Evolutionary conservation across 805 yeast genomes (phyloP).

Genomic region (Cyberlindnera lachancei): DNA sequence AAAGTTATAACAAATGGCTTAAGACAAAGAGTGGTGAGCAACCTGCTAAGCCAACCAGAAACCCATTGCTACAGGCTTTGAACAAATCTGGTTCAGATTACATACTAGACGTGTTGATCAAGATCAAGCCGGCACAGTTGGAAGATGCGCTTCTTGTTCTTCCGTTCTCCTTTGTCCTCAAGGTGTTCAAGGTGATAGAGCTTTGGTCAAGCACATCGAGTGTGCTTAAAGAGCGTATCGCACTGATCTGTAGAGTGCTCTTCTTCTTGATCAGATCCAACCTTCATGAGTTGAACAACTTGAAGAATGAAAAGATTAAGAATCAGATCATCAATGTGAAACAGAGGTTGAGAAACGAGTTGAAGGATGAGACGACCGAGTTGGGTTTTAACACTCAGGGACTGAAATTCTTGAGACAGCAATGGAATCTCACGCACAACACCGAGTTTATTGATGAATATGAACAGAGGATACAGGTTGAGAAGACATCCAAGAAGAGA

Average conservation of each 20-base stretch:
- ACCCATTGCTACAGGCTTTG: conserved; percentile 70
- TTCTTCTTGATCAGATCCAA: conserved; percentile 69
- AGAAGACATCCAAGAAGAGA: conserved; percentile 60
- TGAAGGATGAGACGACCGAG: conserved; percentile 44
- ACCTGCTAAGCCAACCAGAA: conserved; percentile 54
- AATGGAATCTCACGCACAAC: conserved; percentile 74
- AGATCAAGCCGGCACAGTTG: conserved; percentile 75
- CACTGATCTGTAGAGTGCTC: conserved; percentile 65
- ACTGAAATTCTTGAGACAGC: conserved; percentile 59
- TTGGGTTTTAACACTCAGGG: conserved; percentile 86
- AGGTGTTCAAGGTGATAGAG: conserved; percentile 64
- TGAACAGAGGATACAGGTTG: conserved; percentile 46
- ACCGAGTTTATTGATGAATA: conserved; percentile 65
- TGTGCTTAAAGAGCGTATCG: conserved; percentile 43
- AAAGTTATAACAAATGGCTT: conserved; percentile 33
- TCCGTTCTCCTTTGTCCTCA: conserved; percentile 78
- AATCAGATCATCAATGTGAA: conserved; percentile 59
- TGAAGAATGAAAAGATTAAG: conserved; percentile 57
- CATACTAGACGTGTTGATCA: conserved; percentile 61
- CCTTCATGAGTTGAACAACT: conserved; percentile 69
- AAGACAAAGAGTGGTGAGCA: conserved; percentile 37
- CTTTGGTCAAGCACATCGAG: conserved; percentile 55
- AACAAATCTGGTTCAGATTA: conserved; percentile 67
- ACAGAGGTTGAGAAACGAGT: conserved; percentile 47
- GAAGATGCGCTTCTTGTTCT: conserved; percentile 90